Evolutionary conservation across 2,329 filamentous ascomycete species (phyloP), one percentile per base, ranked within the genome.

Genomic region (Fusarium tjaetaba): DNA sequence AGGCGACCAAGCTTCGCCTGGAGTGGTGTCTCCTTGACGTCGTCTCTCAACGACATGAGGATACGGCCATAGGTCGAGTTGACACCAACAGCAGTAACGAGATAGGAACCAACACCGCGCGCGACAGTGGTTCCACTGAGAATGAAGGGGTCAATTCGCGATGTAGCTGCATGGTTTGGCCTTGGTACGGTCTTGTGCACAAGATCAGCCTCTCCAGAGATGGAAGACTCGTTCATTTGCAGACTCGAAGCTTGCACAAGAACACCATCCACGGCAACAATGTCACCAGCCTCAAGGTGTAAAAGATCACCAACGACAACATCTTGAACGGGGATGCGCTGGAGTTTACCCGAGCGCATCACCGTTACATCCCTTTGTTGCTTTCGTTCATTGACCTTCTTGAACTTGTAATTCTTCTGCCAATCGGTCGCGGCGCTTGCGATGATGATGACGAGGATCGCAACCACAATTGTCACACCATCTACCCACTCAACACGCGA

Each of bases 401-500:
- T 91, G 77, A 95, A 95, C 77, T 94, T 92, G 51, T 91, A 88
- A 80, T 95, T 93, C 81, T 95, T 95, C 77, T 95, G 93, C 88
- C 91, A 95, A 79, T 95, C 93, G 73, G 94, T 95, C 39, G 91
- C 84, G n/a, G 93, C 93, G 69, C 92, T 93, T 26, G 94, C 93
- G 26, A 92, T 81, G 7, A 95, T 91, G 52, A 95, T 93, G 71
- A 95, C 91, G 22, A 92, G 79, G 68, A 95, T 94, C 57, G 93
- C 93, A 28, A 92, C 88, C 48, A 94, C 91, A 72, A 95, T 94
- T 13, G 93, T 93, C 16, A 95, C 90, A 72, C 93, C 93, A 81
- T 96, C 93, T 10, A 95, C 91, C 93, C 93, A 96, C 80, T 95
- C 91, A 18, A 94, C 90, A 41, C 87, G 87, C 11, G 90, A 84